Base-by-base conservation (phyloP, 2,329 filamentous ascomycete genomes). In the Ophioceras dolichostomum region DNA sequence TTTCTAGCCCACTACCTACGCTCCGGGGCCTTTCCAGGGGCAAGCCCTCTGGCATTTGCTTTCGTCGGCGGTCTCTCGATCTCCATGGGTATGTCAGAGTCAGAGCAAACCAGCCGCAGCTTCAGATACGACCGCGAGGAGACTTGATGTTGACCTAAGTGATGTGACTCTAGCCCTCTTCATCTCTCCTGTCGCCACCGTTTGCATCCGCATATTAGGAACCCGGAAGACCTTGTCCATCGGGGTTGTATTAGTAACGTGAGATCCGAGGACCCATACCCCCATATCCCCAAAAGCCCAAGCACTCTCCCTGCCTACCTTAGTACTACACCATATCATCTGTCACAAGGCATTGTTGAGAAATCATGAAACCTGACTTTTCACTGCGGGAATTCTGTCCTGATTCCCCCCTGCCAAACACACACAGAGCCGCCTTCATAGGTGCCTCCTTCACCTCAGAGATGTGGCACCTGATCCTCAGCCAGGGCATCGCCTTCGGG, bases 401-500 rank as follows among this genome's bases (percentile, higher is more conserved):
- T 22, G 38, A 19, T 43, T 37, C 12, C 36, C 18, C n/a, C n/a
- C n/a, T n/a, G n/a, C n/a, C n/a, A n/a, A 20, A 14, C 16, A 36
- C 29, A 9, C 12, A 9, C 31, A 64, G 61, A 0, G 58, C 64
- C 8, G 76, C 74, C 17, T 68, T 88, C 42, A 70, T 87, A 32
- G 74, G 73, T 2, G 82, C 83, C 7, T 81, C 76, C 12, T 87
- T 86, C 47, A 71, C 79, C 0, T 61, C 53, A 13, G 50, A 73
- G 39, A 77, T 84, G 40, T 88, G 82, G 79, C 83, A 89, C 26
- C 65, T 91, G 1, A 77, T 87, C 40, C 67, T 89, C 0, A 73
- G 69, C 5, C 84, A 89, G 51, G 84, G 84, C 4, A 50, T 88
- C 3, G 73, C 76, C 38, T 88, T 89, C 43, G 84, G 84, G n/a